Evolutionary conservation across 805 yeast genomes (phyloP).

Genomic region (Jamesozyma jinghongensis): DNA sequence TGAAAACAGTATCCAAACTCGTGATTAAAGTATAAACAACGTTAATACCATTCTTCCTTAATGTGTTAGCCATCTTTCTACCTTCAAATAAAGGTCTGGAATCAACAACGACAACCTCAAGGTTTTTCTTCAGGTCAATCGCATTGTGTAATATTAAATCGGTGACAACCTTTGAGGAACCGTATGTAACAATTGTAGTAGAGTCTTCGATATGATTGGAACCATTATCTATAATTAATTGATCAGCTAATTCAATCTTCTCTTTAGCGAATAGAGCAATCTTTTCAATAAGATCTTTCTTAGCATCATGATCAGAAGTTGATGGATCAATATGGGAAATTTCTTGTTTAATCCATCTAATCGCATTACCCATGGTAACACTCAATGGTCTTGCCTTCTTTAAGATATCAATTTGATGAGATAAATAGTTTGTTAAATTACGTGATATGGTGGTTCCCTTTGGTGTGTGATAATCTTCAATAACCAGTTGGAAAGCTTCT

Average conservation of each 20-base stretch:
- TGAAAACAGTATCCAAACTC: conserved; percentile 70
- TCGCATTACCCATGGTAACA: conserved; percentile 95
- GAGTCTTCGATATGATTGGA: conserved; percentile 66
- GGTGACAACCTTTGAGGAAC: conserved; percentile 75
- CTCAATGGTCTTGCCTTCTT: conserved; percentile 86
- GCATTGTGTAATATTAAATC: conserved; percentile 66
- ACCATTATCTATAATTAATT: conserved; percentile 73
- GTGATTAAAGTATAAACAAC: conserved; percentile 69
- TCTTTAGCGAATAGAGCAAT: conserved; percentile 80
- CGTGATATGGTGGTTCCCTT: conserved; percentile 76
- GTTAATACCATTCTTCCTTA: conserved; percentile 56
- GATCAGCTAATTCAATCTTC: conserved; percentile 73
- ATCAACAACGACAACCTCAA: conserved; percentile 81
- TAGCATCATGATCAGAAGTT: conserved; percentile 49
- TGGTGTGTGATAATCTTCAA: conserved; percentile 76
- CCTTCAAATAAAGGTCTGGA: conserved; percentile 95
- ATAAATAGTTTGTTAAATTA: conserved; percentile 76
- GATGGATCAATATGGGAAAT: conserved; percentile 77
- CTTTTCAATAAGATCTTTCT: conserved; percentile 47
- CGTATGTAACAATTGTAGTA: conserved; percentile 77
- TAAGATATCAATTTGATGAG: conserved; percentile 87
- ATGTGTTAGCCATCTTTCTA: conserved; percentile 55
- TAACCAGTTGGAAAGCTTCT: conserved; percentile 71
- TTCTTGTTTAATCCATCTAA: conserved; percentile 93
- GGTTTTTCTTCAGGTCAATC: conserved; percentile 49